phyloP scores from a whole-genome alignment of 768 basidiomycete genomes.

The Candolleomyces efflorescens region DNA sequence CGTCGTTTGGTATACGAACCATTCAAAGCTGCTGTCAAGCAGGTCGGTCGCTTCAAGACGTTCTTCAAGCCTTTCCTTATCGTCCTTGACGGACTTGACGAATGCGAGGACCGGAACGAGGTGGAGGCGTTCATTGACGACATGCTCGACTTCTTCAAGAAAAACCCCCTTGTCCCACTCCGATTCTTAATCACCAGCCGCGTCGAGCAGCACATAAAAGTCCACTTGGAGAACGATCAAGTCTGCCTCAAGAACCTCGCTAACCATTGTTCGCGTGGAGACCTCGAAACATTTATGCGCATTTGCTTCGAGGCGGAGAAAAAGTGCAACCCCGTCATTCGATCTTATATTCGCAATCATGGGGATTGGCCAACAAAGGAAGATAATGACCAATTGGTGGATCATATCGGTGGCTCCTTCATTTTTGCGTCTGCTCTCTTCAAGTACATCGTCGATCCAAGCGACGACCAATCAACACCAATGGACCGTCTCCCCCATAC shows the following conservation, averaged over 20 bases:
- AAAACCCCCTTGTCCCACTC: neutral
- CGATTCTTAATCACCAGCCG: neutral
- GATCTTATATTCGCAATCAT: no score
- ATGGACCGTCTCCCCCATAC: neutral
- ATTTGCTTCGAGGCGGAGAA: neutral
- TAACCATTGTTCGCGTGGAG: neutral
- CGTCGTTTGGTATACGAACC: constrained; percentile 9
- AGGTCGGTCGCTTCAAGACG: no score
- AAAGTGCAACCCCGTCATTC: neutral
- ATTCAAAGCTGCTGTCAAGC: neutral
- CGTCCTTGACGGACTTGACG: constrained; percentile 17
- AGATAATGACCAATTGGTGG: neutral
- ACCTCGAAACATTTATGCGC: neutral
- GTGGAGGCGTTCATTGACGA: constrained; percentile 8
- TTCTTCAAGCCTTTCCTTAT: constrained; percentile 6
- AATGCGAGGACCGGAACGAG: constrained; percentile 8
- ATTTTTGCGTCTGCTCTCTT: constrained; percentile 17
- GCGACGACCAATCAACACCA: neutral
- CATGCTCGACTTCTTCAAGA: neutral
- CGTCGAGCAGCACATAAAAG: neutral
- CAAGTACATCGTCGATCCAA: neutral
- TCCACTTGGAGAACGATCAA: neutral
- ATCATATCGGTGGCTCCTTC: neutral
- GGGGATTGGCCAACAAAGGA: neutral
- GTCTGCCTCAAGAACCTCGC: neutral